phyloP scores from a whole-genome alignment of 1,284 basidiomycete genomes.

The Pseudozyma sp. region DNA sequence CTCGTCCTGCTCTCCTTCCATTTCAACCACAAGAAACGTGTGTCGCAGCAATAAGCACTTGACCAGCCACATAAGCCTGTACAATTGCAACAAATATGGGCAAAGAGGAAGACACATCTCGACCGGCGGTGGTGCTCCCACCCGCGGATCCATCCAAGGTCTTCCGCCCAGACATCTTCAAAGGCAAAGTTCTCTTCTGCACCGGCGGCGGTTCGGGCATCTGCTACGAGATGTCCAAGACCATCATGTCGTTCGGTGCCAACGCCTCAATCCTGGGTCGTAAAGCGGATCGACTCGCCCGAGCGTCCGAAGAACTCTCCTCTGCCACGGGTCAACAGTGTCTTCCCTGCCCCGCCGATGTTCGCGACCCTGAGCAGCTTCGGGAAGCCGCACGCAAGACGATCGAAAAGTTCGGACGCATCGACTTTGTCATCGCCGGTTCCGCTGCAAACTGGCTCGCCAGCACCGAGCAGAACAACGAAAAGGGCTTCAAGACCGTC shows the following conservation, averaged over 20 bases:
- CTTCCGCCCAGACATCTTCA: conserved; percentile 85
- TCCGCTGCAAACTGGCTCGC: conserved; percentile 69
- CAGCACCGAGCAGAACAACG: conserved; percentile 63
- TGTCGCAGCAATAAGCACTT: no score
- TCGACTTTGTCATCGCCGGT: conserved; percentile 96
- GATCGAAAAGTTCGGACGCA: conserved; percentile 81
- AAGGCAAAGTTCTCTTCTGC: conserved; percentile 92
- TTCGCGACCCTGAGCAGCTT: conserved; percentile 80
- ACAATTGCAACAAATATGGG: conserved; percentile 2
- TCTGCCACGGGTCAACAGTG: conserved; percentile 77
- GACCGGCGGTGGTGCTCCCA: conserved; percentile 30
- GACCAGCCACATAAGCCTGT: not conserved
- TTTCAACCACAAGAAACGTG: not conserved
- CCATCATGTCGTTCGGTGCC: conserved; percentile 83
- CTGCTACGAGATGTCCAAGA: conserved; percentile 82
- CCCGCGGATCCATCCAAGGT: conserved; percentile 41
- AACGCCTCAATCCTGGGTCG: conserved; percentile 84
- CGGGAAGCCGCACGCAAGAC: conserved; percentile 80
- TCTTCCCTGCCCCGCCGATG: conserved; percentile 82
- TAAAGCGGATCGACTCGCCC: conserved; percentile 82
- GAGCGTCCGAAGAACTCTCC: conserved; percentile 80
- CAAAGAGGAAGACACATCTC: conserved; percentile 21
- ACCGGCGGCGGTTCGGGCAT: conserved; percentile 79
- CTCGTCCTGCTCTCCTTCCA: not conserved
- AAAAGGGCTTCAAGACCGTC: conserved; percentile 81